Evolutionary conservation across 345 rosid genomes (phyloP).

Genomic region (Nasturtium officinale): DNA sequence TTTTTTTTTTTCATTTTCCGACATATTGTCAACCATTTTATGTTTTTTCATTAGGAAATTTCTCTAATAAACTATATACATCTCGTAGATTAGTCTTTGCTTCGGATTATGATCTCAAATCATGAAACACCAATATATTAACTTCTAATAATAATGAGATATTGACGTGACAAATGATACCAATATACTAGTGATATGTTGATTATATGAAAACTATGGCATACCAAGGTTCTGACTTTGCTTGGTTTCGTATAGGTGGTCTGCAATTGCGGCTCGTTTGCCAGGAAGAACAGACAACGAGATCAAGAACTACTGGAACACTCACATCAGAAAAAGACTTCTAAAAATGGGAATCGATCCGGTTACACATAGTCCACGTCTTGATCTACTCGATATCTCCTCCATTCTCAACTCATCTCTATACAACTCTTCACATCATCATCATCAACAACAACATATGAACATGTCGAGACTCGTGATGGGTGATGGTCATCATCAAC

Average conservation of each 20-base stretch:
- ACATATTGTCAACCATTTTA: background rate
- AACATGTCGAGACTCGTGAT: slow-evolving; percentile 45
- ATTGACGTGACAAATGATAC: background rate
- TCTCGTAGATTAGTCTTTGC: background rate
- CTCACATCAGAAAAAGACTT: slow-evolving; percentile 74
- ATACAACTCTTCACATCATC: slow-evolving; percentile 43
- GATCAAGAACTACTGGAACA: slow-evolving; percentile 90
- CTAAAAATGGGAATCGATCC: slow-evolving; percentile 88
- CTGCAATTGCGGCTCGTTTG: slow-evolving; percentile 75
- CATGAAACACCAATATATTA: background rate
- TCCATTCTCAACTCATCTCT: slow-evolving; percentile 48
- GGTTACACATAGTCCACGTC: slow-evolving; percentile 70
- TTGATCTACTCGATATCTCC: slow-evolving; percentile 61
- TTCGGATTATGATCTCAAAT: background rate
- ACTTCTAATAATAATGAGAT: background rate
- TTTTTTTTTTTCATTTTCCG: background rate
- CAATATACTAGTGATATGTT: background rate
- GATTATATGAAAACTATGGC: background rate
- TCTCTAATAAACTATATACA: background rate
- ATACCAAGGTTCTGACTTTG: background rate
- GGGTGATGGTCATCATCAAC: slow-evolving; percentile 25
- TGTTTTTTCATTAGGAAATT: background rate
- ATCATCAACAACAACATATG: slow-evolving; percentile 33
- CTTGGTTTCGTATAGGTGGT: slow-evolving; percentile 62
- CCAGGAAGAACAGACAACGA: slow-evolving; percentile 93